Evolutionary conservation across 805 yeast species (phyloP).

Genomic region (Cyberlindnera japonica): DNA sequence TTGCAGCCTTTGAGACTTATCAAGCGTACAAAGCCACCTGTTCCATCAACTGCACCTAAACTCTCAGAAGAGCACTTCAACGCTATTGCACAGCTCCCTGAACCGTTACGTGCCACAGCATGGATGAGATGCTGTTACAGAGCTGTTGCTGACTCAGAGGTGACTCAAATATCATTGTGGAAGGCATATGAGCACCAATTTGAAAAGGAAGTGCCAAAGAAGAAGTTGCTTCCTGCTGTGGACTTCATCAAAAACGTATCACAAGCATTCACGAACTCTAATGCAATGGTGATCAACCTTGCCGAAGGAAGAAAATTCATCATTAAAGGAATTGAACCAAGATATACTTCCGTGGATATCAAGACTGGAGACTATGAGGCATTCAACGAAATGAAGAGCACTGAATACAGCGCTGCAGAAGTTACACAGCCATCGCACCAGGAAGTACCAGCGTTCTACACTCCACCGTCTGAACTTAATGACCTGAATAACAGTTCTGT

Average conservation of each 20-base stretch:
- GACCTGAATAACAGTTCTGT: constrained; percentile 40
- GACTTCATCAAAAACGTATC: constrained; percentile 95
- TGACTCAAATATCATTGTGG: constrained; percentile 95
- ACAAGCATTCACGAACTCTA: constrained; percentile 79
- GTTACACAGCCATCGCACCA: constrained; percentile 12
- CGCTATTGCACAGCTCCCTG: constrained; percentile 63
- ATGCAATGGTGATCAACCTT: constrained; percentile 84
- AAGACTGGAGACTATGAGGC: constrained; percentile 45
- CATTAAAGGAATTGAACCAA: constrained; percentile 91
- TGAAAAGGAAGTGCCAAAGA: constrained; percentile 50
- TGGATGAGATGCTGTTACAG: constrained; percentile 94
- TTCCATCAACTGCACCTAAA: constrained; percentile 64
- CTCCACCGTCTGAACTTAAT: constrained; percentile 32
- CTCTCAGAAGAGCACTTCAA: constrained; percentile 51
- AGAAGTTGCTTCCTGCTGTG: constrained; percentile 82
- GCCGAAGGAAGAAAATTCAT: constrained; percentile 76
- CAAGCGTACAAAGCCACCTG: constrained; percentile 56
- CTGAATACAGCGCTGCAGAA: constrained; percentile 1
- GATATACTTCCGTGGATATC: constrained; percentile 52
- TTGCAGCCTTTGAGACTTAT: constrained; percentile 36
- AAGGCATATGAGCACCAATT: constrained; percentile 89
- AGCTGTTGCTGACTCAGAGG: constrained; percentile 74
- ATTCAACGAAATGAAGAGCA: constrained; percentile 11
- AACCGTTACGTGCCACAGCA: constrained; percentile 86
- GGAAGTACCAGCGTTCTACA: constrained; percentile 18